Conservation (phyloP, 768 basidiomycete species). For the Boletellus sp. region DNA sequence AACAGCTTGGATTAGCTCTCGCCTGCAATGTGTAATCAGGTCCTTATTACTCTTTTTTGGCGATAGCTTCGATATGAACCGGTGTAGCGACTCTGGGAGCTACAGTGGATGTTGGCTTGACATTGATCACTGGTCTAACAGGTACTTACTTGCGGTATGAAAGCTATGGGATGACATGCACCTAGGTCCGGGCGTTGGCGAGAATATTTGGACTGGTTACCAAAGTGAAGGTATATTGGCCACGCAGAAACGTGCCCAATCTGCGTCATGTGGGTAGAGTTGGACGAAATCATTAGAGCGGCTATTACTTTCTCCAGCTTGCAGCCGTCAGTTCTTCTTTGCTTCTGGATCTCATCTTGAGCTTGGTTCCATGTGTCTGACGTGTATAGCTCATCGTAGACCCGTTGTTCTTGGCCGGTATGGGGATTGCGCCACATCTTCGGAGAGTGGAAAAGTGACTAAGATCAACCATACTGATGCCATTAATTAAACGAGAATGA, state of each 20-base stretch:
- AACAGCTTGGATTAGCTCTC: conserved; percentile 21
- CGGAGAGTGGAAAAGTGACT: no score
- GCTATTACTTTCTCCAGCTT: conserved; percentile 13
- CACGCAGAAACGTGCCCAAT: no score
- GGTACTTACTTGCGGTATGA: conserved; percentile 14
- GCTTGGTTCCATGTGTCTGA: not conserved
- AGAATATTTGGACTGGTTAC: no score
- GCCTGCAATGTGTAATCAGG: conserved; percentile 14
- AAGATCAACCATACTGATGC: no score
- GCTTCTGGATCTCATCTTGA: conserved; percentile 13
- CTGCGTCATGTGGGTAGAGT: no score
- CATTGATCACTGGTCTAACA: no score
- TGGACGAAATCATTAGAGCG: not conserved
- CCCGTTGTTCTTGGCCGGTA: not conserved
- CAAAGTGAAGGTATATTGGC: no score
- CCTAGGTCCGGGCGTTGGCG: not conserved
- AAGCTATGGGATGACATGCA: conserved; percentile 21
- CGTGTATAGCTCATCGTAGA: not conserved
- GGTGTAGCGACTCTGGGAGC: no score
- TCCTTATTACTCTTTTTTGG: not conserved
- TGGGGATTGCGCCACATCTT: not conserved
- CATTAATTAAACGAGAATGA: no score
- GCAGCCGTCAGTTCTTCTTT: conserved; percentile 7
- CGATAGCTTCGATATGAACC: not conserved
- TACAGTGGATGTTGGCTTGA: no score